Conservation (phyloP, 495 filamentous ascomycete genomes). For the Hypoxylon perforatum region DNA sequence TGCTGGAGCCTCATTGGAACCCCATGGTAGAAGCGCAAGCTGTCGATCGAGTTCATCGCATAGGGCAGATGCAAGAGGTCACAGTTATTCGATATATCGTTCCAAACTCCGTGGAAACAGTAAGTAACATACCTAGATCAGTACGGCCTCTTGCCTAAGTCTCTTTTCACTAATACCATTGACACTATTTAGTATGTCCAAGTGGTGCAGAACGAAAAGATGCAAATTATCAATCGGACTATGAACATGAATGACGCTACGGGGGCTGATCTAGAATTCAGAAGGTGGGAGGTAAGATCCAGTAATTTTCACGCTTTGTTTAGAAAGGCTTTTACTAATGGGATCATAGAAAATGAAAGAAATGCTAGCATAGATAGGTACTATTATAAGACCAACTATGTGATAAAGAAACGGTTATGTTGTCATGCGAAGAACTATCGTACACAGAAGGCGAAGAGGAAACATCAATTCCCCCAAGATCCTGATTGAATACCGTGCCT, state of each 20-base stretch:
- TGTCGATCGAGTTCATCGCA: constrained; percentile 44
- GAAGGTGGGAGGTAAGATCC: constrained; percentile 1
- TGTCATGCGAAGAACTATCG: no score
- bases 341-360: not conserved
- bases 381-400: no score
- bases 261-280: not conserved
- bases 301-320: not conserved
- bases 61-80: constrained; percentile 42
- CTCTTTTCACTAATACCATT: no score
- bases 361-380: not conserved
- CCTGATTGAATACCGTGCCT: no score
- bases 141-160: no score
- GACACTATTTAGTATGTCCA: constrained; percentile 3
- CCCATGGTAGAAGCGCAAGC: constrained; percentile 48
- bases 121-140: constrained; percentile 3
- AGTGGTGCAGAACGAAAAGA: constrained; percentile 9
- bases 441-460: no score
- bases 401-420: no score
- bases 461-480: no score
- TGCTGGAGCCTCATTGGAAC: constrained; percentile 49
- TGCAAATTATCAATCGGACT: constrained; percentile 10
- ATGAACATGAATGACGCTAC: not conserved
- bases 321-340: constrained; percentile 1
- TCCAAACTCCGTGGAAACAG: constrained; percentile 17
- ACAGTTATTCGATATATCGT: constrained; percentile 41